Base-by-base conservation (phyloP, 371 early-diverging fungal genomes). In the Sporodiniella umbellata region DNA sequence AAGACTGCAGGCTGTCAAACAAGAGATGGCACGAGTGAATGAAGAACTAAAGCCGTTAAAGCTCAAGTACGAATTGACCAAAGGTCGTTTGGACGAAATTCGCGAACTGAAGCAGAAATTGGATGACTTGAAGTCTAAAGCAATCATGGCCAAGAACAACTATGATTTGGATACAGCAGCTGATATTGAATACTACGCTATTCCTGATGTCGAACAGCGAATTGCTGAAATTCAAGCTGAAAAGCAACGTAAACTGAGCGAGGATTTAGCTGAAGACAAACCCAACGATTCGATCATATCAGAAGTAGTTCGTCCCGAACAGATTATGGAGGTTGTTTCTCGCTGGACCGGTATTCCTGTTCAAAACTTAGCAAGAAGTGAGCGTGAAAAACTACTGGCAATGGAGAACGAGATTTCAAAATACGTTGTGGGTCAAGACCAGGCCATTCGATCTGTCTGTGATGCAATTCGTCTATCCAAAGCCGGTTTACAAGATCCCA, bases 301-400 rank as follows among this genome's bases (percentile, higher is more conserved):
- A 31, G 94, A 94, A 55, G 79, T 92, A 3, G 95, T 96, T 17
- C 86, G 88, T 3, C 83, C 89, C 8, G 88, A 90, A 40, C 87
- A 93, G 49, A 88, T 96, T 54, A 93, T 90, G 35, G 86, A 87
- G 48, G 89, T 94, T 21, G 91, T 96, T 1, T 84, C 90, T 12
- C 80, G 90, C 3, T 87, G 89, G 81, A 95, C 95, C 1, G 94
- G 94, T 33, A 94, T 96, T 45, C 95, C 95, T 8, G 90, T 94
- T 12, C 82, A 80, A 50, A 73, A 81, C 17, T 58, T 94, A 54
- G 86, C 88, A 39, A 79, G 80, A 55, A 85, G 84, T 25, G 95
- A 98, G 53, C 78, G 83, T 35, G 88, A 90, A 37, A 87, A 89
- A 60, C 70, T 96, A 26, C 53, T 94, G 51, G 66, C 85, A 15